Percentiles rank a stretch among this genome's conserved stretches.
These are phyloP conservation scores for Holtermanniella nyarrowii DNA, from an alignment of 768 basidiomycete species.

Conservation along the genomic window DNA sequence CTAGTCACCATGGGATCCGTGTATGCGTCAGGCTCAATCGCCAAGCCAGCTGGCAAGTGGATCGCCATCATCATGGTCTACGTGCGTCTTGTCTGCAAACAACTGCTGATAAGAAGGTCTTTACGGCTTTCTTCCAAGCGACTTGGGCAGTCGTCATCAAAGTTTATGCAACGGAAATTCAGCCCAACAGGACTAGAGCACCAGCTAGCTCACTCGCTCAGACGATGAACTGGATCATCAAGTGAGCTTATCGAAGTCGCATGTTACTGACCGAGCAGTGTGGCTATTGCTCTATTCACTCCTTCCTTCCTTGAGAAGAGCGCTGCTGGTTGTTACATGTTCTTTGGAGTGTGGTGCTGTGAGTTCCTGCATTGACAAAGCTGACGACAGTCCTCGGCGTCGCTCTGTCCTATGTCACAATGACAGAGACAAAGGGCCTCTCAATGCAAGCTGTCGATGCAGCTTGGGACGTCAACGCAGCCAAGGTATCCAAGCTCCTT, in stretches of 20 bases:
- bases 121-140: not conserved
- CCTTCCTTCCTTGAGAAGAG: slow-evolving; percentile 1
- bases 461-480: slow-evolving; percentile 1
- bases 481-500: not conserved
- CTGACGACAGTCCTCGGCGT: not conserved
- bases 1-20: not conserved
- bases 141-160: slow-evolving; percentile 3
- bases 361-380: not conserved
- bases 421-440: slow-evolving; percentile 2
- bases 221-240: not conserved
- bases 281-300: not conserved
- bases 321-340: not conserved
- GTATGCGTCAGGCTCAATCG: not conserved
- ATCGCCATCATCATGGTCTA: slow-evolving; percentile 1
- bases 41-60: not conserved
- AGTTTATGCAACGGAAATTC: not conserved
- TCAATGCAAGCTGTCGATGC: slow-evolving; percentile 2
- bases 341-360: not conserved
- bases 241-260: too few species aligned
- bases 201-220: slow-evolving; percentile 1
- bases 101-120: not conserved
- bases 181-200: slow-evolving; percentile 1
- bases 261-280: too few species aligned
- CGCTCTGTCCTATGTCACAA: not conserved
- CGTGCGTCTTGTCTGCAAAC: not conserved